Evolutionary conservation across 2,329 filamentous ascomycete species (phyloP), one percentile per base, ranked within the genome.

Genomic region (Ophidiomyces ophidiicola): DNA sequence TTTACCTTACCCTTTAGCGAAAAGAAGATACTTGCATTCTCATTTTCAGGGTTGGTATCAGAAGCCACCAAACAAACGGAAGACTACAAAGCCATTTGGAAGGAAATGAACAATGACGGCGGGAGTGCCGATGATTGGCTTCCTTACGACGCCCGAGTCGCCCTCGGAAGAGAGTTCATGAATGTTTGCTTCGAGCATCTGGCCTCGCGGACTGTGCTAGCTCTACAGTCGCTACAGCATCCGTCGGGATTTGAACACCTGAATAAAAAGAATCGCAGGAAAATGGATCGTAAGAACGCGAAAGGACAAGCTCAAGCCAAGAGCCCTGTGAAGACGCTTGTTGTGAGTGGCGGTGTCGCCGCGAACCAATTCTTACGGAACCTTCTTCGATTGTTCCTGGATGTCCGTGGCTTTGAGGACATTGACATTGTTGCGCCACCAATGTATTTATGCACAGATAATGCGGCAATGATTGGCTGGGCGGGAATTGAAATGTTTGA

Each of bases 401-500:
- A 79, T 46, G 71, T 67, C n/a, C 72, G 80, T 30, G 82, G 82
- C 0, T 79, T 76, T 53, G 53, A 55, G 0, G 50, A 74, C 46
- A 57, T 92, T 19, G 51, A 68, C 7, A 58, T 94, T 5, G 61
- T 79, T 20, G 82, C 80, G 40, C 88, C 90, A n/a, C 86, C 86
- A 2, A 60, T 74, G 6, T 67, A 69, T 29, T 68, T 88, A 38
- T 96, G 90, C 55, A 94, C 85, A 0, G 90, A 98, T 54, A 96
- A 98, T 59, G 90, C 90, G 8, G 84, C 86, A 33, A 98, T 98
- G 90, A 87, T 96, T 56, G 88, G 81, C 1, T 96, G 90, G 88
- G 70, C 87, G 1, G 90, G 81, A 0, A 71, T 87, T 48, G 87
- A 96, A 62, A 94, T 98, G 87, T 94, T 74, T 53, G 72, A 82